Conservation (phyloP, 148 eudicot species). For the Dianthus caryophyllus region DNA sequence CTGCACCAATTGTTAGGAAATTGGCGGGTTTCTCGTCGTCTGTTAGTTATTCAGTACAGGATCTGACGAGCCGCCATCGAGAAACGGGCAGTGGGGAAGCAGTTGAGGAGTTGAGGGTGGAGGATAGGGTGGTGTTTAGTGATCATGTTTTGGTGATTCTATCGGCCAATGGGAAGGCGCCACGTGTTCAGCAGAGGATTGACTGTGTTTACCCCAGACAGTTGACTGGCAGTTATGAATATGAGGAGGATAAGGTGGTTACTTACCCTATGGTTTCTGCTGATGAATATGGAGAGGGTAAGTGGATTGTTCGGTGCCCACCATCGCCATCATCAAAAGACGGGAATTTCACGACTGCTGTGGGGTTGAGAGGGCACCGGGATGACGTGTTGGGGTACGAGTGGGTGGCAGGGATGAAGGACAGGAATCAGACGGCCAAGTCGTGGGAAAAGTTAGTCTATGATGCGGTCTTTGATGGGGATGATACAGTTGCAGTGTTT, state of each 20-base stretch:
- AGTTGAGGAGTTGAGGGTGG: slow-evolving; percentile 30
- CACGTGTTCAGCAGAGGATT: slow-evolving; percentile 29
- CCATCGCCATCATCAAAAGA: slow-evolving; percentile 54
- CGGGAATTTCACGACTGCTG: slow-evolving; percentile 42
- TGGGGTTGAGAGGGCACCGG: slow-evolving; percentile 28
- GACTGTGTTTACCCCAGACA: slow-evolving; percentile 52
- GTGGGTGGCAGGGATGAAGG: slow-evolving; percentile 20
- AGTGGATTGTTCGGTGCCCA: slow-evolving; percentile 70
- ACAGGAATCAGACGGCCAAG: slow-evolving; percentile 19
- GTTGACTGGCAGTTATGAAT: slow-evolving; percentile 10
- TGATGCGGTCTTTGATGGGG: slow-evolving; percentile 60
- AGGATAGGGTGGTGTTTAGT: slow-evolving; percentile 57
- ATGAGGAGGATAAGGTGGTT: slow-evolving; percentile 8
- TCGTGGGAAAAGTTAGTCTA: slow-evolving; percentile 69
- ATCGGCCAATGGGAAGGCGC: slow-evolving; percentile 8
- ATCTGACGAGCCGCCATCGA: slow-evolving; percentile 16
- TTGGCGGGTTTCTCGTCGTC: slow-evolving; percentile 36
- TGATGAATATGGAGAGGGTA: slow-evolving; percentile 45
- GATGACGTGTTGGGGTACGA: slow-evolving; percentile 14
- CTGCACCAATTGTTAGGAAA: slow-evolving; percentile 40
- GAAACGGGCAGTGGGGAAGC: neutral
- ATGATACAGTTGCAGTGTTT: slow-evolving; percentile 51
- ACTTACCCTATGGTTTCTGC: slow-evolving; percentile 40
- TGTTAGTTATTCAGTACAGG: slow-evolving; percentile 29
- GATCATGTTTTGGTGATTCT: slow-evolving; percentile 63